Evolutionary conservation across 2,329 filamentous ascomycete genomes (phyloP).

Genomic region (Pseudogymnoascus sp.): DNA sequence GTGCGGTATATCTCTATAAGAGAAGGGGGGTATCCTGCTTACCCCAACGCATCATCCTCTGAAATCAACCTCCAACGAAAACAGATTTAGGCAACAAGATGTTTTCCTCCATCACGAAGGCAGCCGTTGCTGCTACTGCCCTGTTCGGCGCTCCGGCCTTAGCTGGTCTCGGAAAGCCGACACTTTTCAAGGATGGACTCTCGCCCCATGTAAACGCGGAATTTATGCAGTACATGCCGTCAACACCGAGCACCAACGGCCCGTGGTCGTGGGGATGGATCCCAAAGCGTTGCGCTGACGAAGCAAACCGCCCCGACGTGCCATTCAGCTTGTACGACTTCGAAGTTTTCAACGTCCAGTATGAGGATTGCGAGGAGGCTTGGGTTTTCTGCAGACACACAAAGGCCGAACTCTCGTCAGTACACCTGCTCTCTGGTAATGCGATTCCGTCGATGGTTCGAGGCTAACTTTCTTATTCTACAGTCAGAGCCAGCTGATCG

Average conservation of each 20-base stretch:
- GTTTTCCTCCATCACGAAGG: background rate
- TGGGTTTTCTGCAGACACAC: slow-evolving; percentile 29
- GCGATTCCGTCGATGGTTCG: background rate
- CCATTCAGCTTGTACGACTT: slow-evolving; percentile 19
- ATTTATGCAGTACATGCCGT: background rate
- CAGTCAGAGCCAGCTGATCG: background rate
- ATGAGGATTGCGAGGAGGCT: slow-evolving; percentile 22
- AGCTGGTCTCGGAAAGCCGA: background rate
- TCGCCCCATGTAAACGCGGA: background rate
- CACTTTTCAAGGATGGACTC: background rate
- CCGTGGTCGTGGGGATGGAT: slow-evolving; percentile 2
- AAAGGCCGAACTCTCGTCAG: slow-evolving; percentile 16
- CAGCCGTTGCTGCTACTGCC: background rate
- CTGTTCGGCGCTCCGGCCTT: background rate
- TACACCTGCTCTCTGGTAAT: background rate
- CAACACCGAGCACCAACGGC: background rate
- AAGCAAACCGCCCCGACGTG: background rate
- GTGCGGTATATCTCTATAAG: background rate
- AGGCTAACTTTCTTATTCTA: slow-evolving; percentile 4
- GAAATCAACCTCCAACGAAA: background rate
- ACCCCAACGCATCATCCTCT: background rate
- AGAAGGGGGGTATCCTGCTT: background rate
- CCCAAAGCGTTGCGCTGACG: background rate
- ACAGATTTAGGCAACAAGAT: background rate
- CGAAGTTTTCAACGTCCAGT: slow-evolving; percentile 23